These are phyloP conservation scores for Cladosporium sp. DNA, from an alignment of 2,329 filamentous ascomycete genomes.

Conservation along the genomic window DNA sequence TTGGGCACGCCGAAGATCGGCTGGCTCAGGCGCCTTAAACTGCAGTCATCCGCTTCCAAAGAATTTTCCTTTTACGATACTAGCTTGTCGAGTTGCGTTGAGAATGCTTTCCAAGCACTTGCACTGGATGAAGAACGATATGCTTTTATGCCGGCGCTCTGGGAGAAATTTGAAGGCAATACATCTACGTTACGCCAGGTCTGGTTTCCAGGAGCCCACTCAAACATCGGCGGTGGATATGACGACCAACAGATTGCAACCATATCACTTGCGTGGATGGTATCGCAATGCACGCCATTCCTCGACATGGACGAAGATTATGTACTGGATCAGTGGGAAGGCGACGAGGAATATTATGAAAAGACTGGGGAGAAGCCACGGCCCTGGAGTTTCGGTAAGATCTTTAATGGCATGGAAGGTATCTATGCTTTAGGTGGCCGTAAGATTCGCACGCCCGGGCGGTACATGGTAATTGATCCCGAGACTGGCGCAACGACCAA, in stretches of 20 bases:
- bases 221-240: constrained; percentile 44
- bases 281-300: constrained; percentile 47
- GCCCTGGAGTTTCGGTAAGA: constrained; percentile 48
- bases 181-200: constrained; percentile 44
- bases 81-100: constrained; percentile 35
- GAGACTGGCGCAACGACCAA: constrained; percentile 38
- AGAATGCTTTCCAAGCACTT: constrained; percentile 44
- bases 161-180: constrained; percentile 41
- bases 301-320: constrained; percentile 47
- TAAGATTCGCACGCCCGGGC: constrained; percentile 43
- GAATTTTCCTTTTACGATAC: constrained; percentile 49
- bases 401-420: constrained; percentile 44
- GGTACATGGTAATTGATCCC: constrained; percentile 45
- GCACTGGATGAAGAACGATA: constrained; percentile 41
- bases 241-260: constrained; percentile 46
- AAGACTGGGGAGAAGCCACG: constrained; percentile 36
- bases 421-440: constrained; percentile 45
- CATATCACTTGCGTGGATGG: constrained; percentile 56
- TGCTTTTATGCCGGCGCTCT: constrained; percentile 39
- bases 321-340: constrained; percentile 44
- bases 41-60: constrained; percentile 31
- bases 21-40: constrained; percentile 31
- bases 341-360: constrained; percentile 43
- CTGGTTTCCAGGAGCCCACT: constrained; percentile 47
- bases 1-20: constrained; percentile 46